phyloP scores from a whole-genome alignment of 352 stramenopile genomes.

The Phytophthora vignae region DNA sequence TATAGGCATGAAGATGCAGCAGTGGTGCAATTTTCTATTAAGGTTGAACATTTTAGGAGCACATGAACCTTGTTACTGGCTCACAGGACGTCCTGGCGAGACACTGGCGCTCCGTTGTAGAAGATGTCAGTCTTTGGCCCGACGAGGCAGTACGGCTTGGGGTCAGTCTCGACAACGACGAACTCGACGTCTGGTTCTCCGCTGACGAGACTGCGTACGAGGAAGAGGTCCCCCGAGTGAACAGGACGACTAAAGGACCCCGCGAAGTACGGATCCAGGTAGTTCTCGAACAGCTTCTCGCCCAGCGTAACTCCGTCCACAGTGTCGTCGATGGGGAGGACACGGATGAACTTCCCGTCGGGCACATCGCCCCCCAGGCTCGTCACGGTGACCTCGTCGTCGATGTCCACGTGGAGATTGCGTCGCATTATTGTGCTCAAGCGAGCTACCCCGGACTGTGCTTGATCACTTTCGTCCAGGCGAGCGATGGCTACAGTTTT shows the following conservation, averaged over 20 bases:
- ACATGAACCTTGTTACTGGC: background rate
- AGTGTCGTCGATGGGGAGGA: constrained; percentile 32
- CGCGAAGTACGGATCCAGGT: constrained; percentile 30
- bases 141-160: constrained; percentile 29
- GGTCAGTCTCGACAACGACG: constrained; percentile 27
- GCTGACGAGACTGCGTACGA: constrained; percentile 1
- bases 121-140: constrained; percentile 31
- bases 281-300: constrained; percentile 33
- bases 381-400: constrained; percentile 22
- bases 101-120: constrained; percentile 25
- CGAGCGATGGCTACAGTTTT: constrained; percentile 23
- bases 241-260: constrained; percentile 25
- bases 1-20: too few relatives aligned
- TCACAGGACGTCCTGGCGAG: constrained; percentile 24
- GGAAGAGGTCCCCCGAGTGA: constrained; percentile 25
- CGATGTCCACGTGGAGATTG: constrained; percentile 26
- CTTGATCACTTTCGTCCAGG: constrained; percentile 32
- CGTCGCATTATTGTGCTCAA: constrained; percentile 35
- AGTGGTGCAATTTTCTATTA: too few relatives aligned
- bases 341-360: constrained; percentile 22
- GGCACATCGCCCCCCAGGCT: constrained; percentile 25
- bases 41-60: too few relatives aligned
- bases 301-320: constrained; percentile 17
- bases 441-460: constrained; percentile 9
- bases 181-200: constrained; percentile 25